Percentiles rank a stretch among this genome's conserved stretches.
Conservation (phyloP, 192 early-diverging fungal species). For the Phlyctochytrium arcticum region DNA sequence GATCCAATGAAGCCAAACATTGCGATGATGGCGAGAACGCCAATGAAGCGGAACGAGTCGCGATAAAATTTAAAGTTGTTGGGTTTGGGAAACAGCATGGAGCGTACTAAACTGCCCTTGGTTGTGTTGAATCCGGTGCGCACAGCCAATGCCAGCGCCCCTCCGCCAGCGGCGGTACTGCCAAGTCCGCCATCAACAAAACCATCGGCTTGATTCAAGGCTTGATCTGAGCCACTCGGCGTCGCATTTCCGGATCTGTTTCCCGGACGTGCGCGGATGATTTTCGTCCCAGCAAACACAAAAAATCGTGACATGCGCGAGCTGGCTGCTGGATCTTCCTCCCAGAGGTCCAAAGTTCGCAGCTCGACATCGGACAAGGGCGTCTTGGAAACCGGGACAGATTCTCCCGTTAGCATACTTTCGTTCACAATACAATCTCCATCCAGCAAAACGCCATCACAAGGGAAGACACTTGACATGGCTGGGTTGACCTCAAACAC, state of each 20-base stretch:
- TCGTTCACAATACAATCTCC: constrained; percentile 99
- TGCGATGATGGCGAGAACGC: constrained; percentile 81
- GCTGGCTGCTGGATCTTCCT: constrained; percentile 64
- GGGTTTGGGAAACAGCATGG: constrained; percentile 95
- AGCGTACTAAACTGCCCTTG: constrained; percentile 91
- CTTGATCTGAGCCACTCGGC: constrained; percentile 34
- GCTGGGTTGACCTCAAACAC: constrained; percentile 67
- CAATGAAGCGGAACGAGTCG: constrained; percentile 97
- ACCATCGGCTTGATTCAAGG: constrained; percentile 27
- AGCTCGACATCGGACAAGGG: constrained; percentile 67
- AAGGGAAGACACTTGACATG: constrained; percentile 59
- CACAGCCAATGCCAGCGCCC: constrained; percentile 80
- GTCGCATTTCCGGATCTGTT: constrained; percentile 25
- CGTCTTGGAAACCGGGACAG: constrained; percentile 87
- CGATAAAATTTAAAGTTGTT: constrained; percentile 95
- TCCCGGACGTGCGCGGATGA: constrained; percentile 69
- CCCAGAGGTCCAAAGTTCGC: constrained; percentile 55
- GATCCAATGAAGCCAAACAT: constrained; percentile 81
- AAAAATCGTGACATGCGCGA: constrained; percentile 78
- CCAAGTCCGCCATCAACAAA: too few species aligned
- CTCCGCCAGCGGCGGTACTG: constrained; percentile 16
- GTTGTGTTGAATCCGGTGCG: constrained; percentile 95
- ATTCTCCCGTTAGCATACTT: constrained; percentile 97
- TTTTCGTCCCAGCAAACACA: constrained; percentile 88
- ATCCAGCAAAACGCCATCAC: constrained; percentile 86